These are phyloP conservation scores for Beta vulgaris DNA, from an alignment of 148 eudicot genomes.

Conservation along the genomic window DNA sequence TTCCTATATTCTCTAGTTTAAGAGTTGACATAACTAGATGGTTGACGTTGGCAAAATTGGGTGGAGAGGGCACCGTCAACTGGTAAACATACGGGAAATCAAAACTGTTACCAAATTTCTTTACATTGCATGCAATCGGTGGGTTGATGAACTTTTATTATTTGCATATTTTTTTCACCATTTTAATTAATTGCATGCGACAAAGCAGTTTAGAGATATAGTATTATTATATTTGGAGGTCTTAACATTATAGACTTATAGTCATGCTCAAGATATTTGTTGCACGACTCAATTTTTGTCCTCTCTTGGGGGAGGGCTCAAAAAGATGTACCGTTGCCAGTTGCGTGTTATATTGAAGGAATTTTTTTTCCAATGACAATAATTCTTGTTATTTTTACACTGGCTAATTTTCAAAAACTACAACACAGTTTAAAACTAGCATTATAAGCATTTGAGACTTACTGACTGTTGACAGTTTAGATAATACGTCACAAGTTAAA, in stretches of 20 bases:
- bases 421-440: too few relatives aligned
- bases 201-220: slow-evolving; percentile 13
- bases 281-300: slow-evolving; percentile 6
- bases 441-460: too few relatives aligned
- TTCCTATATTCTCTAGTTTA: too few relatives aligned
- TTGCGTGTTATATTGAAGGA: background rate
- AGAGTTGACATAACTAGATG: slow-evolving; percentile 7
- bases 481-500: too few relatives aligned
- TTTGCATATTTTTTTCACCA: background rate
- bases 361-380: too few relatives aligned
- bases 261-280: background rate
- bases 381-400: too few relatives aligned
- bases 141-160: slow-evolving; percentile 4
- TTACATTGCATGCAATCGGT: slow-evolving; percentile 20
- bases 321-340: background rate
- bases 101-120: background rate
- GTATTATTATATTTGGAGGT: background rate
- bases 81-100: background rate
- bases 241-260: background rate
- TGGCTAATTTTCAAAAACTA: too few relatives aligned
- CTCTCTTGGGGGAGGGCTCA: slow-evolving; percentile 3
- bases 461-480: too few relatives aligned
- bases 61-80: background rate
- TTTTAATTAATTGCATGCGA: background rate
- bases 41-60: slow-evolving; percentile 18